These are phyloP conservation scores for Leccinum broughii DNA, from an alignment of 768 basidiomycete genomes.

Conservation along the genomic window DNA sequence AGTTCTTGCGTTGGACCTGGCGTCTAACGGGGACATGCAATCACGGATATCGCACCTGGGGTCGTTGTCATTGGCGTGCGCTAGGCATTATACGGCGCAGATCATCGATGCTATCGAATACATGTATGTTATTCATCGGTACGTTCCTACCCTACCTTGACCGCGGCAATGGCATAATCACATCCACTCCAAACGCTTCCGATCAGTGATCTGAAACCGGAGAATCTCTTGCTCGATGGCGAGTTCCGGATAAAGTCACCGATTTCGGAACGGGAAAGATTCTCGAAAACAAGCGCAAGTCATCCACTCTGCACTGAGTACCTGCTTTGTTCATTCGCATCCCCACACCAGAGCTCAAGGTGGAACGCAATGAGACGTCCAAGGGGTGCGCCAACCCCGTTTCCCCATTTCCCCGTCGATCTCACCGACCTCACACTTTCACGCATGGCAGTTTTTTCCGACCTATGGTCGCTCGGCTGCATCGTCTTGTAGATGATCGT, in stretches of 20 bases:
- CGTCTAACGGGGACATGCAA: conserved; percentile 41
- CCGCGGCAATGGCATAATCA: conserved; percentile 13
- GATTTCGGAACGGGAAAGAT: conserved; percentile 95
- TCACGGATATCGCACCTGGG: conserved; percentile 72
- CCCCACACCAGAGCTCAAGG: conserved; percentile 61
- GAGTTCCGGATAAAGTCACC: conserved; percentile 88
- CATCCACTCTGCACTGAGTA: background rate
- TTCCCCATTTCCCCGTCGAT: background rate
- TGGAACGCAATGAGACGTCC: conserved; percentile 71
- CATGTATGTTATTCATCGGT: conserved; percentile 95
- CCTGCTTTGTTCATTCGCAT: conserved; percentile 3
- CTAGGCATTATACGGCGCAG: conserved; percentile 62
- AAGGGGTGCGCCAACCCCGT: conserved; percentile 52
- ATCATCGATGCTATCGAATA: conserved; percentile 61
- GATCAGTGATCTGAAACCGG: conserved; percentile 73
- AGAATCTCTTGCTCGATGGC: conserved; percentile 87
- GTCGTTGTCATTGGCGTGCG: conserved; percentile 75
- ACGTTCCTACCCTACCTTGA: conserved; percentile 11
- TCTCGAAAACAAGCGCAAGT: conserved; percentile 24
- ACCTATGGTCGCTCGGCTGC: conserved; percentile 95
- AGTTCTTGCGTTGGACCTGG: conserved; percentile 74
- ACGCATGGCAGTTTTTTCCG: conserved; percentile 58
- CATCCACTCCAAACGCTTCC: background rate
- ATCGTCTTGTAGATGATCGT: conserved; percentile 91
- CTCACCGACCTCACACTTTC: background rate